Base-by-base conservation (phyloP, 164 flowering plant species). In the Platanus orientalis region DNA sequence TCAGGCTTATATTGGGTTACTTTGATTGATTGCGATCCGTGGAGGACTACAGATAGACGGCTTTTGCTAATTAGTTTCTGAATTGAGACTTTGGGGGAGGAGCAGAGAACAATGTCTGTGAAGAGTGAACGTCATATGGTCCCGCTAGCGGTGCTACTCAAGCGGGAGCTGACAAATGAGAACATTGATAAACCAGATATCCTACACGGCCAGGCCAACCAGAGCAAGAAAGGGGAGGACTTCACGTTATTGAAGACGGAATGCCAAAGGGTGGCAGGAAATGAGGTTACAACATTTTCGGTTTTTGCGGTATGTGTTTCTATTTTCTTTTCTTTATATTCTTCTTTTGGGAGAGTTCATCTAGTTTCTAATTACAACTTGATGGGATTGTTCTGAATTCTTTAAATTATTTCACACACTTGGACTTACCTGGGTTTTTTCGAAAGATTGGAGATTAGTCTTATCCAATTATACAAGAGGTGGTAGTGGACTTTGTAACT, bases 61-160 rank as follows among this genome's bases (percentile, higher is more conserved):
- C 11, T 25, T 90, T 90, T 95, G 64, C 9, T 10, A 36, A 14
- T 14, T 36, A n/a, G n/a, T n/a, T n/a, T n/a, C 75, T 95, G 2
- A 84, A 79, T 73, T 9, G 99, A 92, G 76, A 73, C 81, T 70
- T 80, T 87, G 1, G 79, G n/a, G n/a, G n/a, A n/a, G 65, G 50
- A n/a, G n/a, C n/a, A n/a, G 98, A 87, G 81, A 95, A 83, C 49
- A 19, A 45, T 45, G 49, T 19, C 49, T 2, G 16, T 19, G 19
- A 14, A 16, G 20, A 16, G 20, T 16, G 49, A 45, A 45, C 49
- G 6, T 45, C 49, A 45, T 5, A 45, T 45, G 49, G 20, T 45
- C 20, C 49, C 49, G 19, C 49, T 45, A 17, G 49, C 49, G 20
- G 49, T 45, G 49, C 49, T 45, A 19, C 49, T 45, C 49, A 45